Percentiles rank a stretch among this genome's conserved stretches.
These are phyloP conservation scores for Poa pratensis DNA, from an alignment of 176 grass and related monocot species.

Conservation along the genomic window DNA sequence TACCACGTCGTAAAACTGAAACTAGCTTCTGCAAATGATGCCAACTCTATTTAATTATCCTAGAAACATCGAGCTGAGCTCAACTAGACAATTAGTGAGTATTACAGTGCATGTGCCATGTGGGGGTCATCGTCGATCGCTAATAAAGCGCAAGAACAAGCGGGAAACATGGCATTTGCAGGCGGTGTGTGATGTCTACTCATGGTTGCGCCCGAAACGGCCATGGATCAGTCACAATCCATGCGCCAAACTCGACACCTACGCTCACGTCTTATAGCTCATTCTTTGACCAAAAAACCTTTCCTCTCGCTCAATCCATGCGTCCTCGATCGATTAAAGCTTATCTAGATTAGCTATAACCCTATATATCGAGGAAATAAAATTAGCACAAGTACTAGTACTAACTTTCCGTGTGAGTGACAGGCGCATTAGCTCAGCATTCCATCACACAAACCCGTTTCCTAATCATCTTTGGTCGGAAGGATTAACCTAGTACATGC, in stretches of 20 bases:
- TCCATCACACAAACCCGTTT: constrained; percentile 6
- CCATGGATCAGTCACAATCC: neutral
- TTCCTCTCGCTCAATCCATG: neutral
- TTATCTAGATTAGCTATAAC: too few relatives aligned
- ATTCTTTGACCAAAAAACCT: neutral
- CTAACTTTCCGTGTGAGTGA: neutral
- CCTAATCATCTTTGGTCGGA: constrained; percentile 18
- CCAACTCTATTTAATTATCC: too few relatives aligned
- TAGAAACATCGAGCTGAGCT: neutral
- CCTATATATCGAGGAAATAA: too few relatives aligned
- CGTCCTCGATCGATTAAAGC: neutral
- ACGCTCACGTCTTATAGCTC: neutral
- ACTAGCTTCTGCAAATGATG: neutral
- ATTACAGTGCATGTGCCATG: neutral
- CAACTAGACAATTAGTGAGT: too few relatives aligned
- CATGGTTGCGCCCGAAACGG: neutral
- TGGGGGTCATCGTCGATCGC: neutral
- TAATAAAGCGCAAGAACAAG: neutral
- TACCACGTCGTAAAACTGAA: too few relatives aligned
- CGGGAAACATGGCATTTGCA: neutral
- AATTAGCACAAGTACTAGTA: too few relatives aligned
- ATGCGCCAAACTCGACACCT: neutral
- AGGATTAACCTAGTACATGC: too few relatives aligned
- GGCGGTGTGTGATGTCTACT: neutral
- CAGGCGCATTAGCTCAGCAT: constrained; percentile 40